These are phyloP conservation scores for Seiridium cupressi DNA, from an alignment of 2,329 filamentous ascomycete genomes.

Conservation along the genomic window DNA sequence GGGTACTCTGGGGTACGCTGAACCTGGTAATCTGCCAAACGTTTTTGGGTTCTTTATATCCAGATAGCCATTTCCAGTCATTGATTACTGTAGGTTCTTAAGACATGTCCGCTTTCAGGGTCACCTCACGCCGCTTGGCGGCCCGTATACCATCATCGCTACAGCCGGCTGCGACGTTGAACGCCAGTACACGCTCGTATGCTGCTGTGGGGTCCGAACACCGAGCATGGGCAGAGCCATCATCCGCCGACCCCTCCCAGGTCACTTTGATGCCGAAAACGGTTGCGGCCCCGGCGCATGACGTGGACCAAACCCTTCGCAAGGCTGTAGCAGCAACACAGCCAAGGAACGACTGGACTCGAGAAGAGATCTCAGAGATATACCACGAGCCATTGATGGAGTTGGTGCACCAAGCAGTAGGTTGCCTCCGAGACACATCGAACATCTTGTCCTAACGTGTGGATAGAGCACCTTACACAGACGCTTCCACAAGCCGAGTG, in stretches of 20 bases:
- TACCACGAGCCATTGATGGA: constrained; percentile 82
- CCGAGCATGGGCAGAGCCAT: not conserved
- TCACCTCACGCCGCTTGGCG: not conserved
- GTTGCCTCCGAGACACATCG: constrained; percentile 20
- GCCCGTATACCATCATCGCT: not conserved
- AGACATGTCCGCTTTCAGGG: not conserved
- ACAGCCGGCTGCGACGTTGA: not conserved
- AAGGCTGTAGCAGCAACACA: constrained; percentile 58
- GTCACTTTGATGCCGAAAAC: not conserved
- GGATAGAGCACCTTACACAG: constrained; percentile 73
- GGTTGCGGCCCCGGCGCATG: not conserved
- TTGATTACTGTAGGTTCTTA: not conserved
- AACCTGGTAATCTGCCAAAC: too few relatives aligned
- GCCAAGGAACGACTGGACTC: constrained; percentile 75
- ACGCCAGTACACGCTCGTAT: not conserved
- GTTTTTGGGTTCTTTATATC: too few relatives aligned
- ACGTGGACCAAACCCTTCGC: constrained; percentile 29
- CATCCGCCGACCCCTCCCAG: not conserved
- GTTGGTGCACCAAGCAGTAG: constrained; percentile 71
- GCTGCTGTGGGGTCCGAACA: constrained; percentile 1
- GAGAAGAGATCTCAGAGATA: constrained; percentile 76
- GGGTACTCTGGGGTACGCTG: not conserved
- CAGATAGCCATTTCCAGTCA: too few relatives aligned
- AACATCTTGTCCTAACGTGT: not conserved
- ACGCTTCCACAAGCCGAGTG: constrained; percentile 78